Conservation (phyloP, 139 green algal genomes). For the Raphidocelis subcapitata region DNA sequence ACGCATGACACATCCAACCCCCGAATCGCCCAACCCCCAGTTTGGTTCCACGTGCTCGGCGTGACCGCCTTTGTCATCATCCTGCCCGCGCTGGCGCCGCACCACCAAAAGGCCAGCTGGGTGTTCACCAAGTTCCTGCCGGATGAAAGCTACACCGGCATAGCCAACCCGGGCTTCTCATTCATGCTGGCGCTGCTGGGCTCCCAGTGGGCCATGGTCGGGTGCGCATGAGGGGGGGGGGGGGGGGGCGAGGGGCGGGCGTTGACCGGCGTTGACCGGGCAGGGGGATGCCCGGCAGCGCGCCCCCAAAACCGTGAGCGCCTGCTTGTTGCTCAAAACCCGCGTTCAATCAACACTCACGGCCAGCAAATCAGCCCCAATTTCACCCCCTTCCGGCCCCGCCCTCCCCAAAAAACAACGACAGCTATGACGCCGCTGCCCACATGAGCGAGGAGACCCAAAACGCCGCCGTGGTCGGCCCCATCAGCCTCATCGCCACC, state of each 20-base stretch:
- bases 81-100: conserved; percentile 44
- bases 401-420: no score
- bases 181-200: conserved; percentile 47
- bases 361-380: no score
- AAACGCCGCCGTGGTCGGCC: not conserved
- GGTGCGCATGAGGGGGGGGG: no score
- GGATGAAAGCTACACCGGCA: conserved; percentile 14
- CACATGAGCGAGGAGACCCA: conserved; percentile 50
- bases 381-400: no score
- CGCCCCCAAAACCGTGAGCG: no score
- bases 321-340: no score
- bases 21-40: conserved; percentile 17
- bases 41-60: conserved; percentile 50
- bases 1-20: conserved; percentile 18
- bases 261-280: no score
- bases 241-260: no score
- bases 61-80: conserved; percentile 38
- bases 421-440: conserved; percentile 36
- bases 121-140: conserved; percentile 47
- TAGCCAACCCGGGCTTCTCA: conserved; percentile 22
- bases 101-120: conserved; percentile 33
- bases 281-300: no score
- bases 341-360: no score
- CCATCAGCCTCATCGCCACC: conserved; percentile 27
- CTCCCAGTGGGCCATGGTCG: conserved; percentile 42